A percentile compares a stretch with the other conserved stretches of the same genome.
These are phyloP conservation scores for Yarrowia galli DNA, from an alignment of 1,139 yeast species.

Conservation along the genomic window DNA sequence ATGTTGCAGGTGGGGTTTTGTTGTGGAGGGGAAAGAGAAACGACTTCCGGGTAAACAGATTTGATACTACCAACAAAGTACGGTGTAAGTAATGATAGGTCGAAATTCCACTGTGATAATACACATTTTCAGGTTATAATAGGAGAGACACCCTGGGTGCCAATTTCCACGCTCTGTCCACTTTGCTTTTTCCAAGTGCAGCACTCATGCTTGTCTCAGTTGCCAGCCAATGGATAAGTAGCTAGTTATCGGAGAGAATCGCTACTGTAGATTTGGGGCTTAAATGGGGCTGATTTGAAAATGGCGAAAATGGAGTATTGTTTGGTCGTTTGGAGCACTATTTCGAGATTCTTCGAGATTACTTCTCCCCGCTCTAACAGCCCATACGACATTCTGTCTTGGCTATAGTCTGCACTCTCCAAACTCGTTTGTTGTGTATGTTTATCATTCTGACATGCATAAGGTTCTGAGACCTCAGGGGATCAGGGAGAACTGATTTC, in stretches of 20 bases:
- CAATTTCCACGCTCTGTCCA: slow-evolving; percentile 1
- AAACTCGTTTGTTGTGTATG: slow-evolving; percentile 17
- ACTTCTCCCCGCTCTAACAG: not conserved
- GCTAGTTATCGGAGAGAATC: slow-evolving; percentile 18
- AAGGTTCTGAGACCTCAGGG: slow-evolving; percentile 35
- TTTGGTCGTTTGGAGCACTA: not conserved
- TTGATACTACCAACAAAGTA: too few relatives aligned
- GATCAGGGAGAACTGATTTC: slow-evolving; percentile 18
- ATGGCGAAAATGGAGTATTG: not conserved
- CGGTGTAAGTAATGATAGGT: not conserved
- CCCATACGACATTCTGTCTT: slow-evolving; percentile 8
- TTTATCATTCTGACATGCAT: slow-evolving; percentile 26
- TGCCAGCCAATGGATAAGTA: slow-evolving; percentile 35
- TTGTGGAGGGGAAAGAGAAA: not conserved
- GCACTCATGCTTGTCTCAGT: slow-evolving; percentile 11
- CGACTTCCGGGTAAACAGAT: not conserved
- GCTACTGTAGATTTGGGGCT: not conserved
- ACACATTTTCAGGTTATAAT: not conserved
- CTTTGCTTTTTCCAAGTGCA: slow-evolving; percentile 17
- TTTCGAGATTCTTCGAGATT: not conserved
- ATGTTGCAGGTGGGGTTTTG: slow-evolving; percentile 13
- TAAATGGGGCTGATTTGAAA: not conserved
- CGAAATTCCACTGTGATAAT: not conserved
- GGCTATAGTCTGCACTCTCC: slow-evolving; percentile 14
- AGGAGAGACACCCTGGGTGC: not conserved